Conservation (phyloP, 164 flowering plant genomes). For the Annona cherimola region DNA sequence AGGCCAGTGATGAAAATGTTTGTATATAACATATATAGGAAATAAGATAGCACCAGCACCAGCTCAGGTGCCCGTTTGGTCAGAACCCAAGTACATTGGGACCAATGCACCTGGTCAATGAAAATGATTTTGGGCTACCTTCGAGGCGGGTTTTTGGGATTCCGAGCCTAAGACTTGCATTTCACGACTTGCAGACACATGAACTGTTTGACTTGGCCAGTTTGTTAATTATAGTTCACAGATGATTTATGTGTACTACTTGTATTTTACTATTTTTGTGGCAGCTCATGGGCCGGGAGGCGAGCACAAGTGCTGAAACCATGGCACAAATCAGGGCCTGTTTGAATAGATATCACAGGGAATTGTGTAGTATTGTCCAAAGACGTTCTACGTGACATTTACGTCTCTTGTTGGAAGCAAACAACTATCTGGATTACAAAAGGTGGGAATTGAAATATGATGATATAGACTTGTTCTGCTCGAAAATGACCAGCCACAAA, state of each 20-base stretch:
- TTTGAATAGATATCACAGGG: too few relatives aligned
- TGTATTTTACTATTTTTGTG: neutral
- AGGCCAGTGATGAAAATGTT: neutral
- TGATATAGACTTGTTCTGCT: too few relatives aligned
- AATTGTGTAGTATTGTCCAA: too few relatives aligned
- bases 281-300: neutral
- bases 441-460: too few relatives aligned
- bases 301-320: too few relatives aligned
- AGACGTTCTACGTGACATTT: too few relatives aligned
- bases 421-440: too few relatives aligned
- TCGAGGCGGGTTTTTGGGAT: neutral
- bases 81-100: neutral
- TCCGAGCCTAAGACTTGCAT: neutral
- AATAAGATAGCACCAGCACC: neutral
- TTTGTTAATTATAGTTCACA: neutral
- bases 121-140: neutral
- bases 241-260: neutral
- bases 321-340: too few relatives aligned
- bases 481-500: too few relatives aligned
- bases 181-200: neutral
- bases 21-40: neutral
- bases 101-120: neutral
- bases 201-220: too few relatives aligned
- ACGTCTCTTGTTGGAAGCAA: too few relatives aligned
- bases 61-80: neutral